A percentile compares a stretch with the other conserved stretches of the same genome.
Conservation (phyloP, 495 filamentous ascomycete genomes). For the Hypoxylon crocopeplum region DNA sequence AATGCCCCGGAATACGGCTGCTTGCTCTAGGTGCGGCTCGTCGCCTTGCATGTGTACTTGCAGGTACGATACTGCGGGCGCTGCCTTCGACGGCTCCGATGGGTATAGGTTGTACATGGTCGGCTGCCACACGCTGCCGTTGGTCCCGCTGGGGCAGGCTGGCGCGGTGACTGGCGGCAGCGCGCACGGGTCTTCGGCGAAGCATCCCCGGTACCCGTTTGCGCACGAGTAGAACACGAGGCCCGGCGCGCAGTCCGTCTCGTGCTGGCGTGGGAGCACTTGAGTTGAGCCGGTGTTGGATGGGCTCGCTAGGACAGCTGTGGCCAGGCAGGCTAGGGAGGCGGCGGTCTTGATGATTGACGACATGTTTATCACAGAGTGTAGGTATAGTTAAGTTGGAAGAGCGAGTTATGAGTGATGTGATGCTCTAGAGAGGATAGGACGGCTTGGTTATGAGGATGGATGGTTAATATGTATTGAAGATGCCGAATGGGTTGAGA, state of each 20-base stretch:
- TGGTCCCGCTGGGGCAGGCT: conserved; percentile 52
- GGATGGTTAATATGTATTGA: conserved; percentile 6
- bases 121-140: conserved; percentile 58
- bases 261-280: no score
- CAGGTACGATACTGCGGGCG: conserved; percentile 37
- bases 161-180: conserved; percentile 13
- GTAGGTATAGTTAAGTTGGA: no score
- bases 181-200: conserved; percentile 22
- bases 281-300: no score
- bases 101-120: conserved; percentile 60
- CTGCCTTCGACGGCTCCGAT: conserved; percentile 54
- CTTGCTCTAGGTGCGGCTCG: conserved; percentile 40
- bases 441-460: background rate
- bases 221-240: conserved; percentile 25
- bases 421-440: background rate
- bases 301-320: conserved; percentile 13
- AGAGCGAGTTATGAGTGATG: no score
- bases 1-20: conserved; percentile 40
- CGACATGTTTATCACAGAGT: no score
- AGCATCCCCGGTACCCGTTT: conserved; percentile 31
- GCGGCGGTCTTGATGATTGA: conserved; percentile 26
- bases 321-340: conserved; percentile 26
- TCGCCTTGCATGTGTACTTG: conserved; percentile 36
- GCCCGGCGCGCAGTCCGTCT: conserved; percentile 22
- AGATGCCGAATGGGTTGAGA: conserved; percentile 13